Evolutionary conservation across 768 basidiomycete species (phyloP).

Genomic region (Boletellus sp.): DNA sequence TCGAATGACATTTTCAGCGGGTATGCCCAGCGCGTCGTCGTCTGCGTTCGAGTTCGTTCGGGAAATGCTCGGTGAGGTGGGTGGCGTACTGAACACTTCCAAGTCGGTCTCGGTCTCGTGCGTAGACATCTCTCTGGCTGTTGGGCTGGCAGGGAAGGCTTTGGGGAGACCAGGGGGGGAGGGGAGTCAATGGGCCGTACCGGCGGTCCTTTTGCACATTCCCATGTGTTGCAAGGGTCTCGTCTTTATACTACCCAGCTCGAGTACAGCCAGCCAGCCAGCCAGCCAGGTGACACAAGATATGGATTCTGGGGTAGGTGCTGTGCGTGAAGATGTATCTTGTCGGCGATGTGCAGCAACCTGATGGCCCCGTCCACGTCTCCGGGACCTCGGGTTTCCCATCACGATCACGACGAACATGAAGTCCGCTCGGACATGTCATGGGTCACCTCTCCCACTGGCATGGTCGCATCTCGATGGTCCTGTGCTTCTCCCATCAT

Average conservation of each 20-base stretch:
- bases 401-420: slow-evolving; percentile 19
- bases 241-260: slow-evolving; percentile 25
- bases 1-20: slow-evolving; percentile 22
- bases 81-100: slow-evolving; percentile 43
- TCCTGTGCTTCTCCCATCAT: slow-evolving; percentile 16
- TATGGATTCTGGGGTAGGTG: slow-evolving; percentile 4
- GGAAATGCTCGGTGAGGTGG: slow-evolving; percentile 36
- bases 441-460: slow-evolving; percentile 22
- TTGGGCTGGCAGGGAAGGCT: slow-evolving; percentile 10
- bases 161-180: not conserved
- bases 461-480: slow-evolving; percentile 6
- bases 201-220: slow-evolving; percentile 3
- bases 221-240: not conserved
- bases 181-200: slow-evolving; percentile 1
- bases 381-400: slow-evolving; percentile 16
- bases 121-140: slow-evolving; percentile 27
- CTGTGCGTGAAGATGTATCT: slow-evolving; percentile 12
- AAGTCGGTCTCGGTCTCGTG: slow-evolving; percentile 35
- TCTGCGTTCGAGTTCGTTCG: slow-evolving; percentile 17
- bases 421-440: slow-evolving; percentile 2
- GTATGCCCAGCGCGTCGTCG: slow-evolving; percentile 10
- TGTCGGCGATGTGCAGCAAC: slow-evolving; percentile 6
- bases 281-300: slow-evolving; percentile 27
- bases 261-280: slow-evolving; percentile 23
- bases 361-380: slow-evolving; percentile 17